A percentile compares a stretch with the other conserved stretches of the same genome.
phyloP scores from a whole-genome alignment of 148 eudicot species.

The Vaccinium corymbosum region DNA sequence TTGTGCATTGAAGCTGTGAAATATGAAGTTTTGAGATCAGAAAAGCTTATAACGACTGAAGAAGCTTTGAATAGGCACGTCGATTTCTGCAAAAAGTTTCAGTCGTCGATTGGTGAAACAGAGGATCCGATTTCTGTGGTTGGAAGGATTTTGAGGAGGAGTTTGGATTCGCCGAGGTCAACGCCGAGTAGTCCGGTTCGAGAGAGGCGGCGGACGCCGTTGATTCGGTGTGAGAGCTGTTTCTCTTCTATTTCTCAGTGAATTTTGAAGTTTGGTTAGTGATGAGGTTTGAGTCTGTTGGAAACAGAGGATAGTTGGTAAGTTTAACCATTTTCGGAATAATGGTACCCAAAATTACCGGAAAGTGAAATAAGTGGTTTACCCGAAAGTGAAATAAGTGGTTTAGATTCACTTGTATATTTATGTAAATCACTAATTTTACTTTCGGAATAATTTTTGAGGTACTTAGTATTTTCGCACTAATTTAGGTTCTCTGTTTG shows the following conservation, averaged over 20 bases:
- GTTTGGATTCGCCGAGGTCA: conserved; percentile 24
- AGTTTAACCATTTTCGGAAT: background rate
- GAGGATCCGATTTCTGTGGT: conserved; percentile 26
- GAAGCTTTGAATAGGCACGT: conserved; percentile 27
- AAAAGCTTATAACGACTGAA: conserved; percentile 20
- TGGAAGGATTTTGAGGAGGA: conserved; percentile 19
- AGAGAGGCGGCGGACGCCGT: background rate
- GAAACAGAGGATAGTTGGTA: conserved; percentile 1
- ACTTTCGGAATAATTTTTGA: too few relatives aligned
- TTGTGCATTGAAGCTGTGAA: conserved; percentile 30
- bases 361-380: too few relatives aligned
- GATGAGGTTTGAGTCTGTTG: background rate
- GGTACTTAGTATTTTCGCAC: too few relatives aligned
- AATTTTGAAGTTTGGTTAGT: background rate
- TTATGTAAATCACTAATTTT: too few relatives aligned
- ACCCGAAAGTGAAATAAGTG: too few relatives aligned
- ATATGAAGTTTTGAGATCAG: conserved; percentile 21
- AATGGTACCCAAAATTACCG: too few relatives aligned
- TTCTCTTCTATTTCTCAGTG: conserved; percentile 18
- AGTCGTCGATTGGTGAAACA: conserved; percentile 7
- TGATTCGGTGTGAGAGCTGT: conserved; percentile 23
- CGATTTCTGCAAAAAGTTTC: conserved; percentile 19
- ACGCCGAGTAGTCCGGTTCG: conserved; percentile 21
- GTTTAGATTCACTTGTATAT: too few relatives aligned
- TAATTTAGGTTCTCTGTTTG: too few relatives aligned